Percentiles rank a stretch among this genome's conserved stretches.
phyloP scores from a whole-genome alignment of 2,329 filamentous ascomycete genomes.

The Plenodomus tracheiphilus region DNA sequence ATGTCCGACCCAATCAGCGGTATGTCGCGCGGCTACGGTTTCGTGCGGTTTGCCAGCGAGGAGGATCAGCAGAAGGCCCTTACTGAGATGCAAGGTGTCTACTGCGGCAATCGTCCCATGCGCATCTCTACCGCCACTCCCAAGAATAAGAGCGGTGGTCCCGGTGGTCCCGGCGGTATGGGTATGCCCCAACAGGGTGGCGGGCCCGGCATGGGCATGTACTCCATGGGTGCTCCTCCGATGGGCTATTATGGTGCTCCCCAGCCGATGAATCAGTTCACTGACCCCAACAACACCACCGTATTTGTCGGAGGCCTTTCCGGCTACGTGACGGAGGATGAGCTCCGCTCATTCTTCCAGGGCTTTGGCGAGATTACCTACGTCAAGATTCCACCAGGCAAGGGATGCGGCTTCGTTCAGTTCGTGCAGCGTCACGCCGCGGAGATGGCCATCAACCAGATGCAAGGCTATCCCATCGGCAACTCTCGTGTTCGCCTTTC shows the following conservation, averaged over 20 bases:
- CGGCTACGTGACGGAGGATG: slow-evolving; percentile 97
- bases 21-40: slow-evolving; percentile 96
- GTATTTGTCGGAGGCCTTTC: slow-evolving; percentile 97
- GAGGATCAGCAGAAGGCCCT: slow-evolving; percentile 94
- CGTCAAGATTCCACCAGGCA: slow-evolving; percentile 98
- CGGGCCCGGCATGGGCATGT: slow-evolving; percentile 60
- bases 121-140: slow-evolving; percentile 96
- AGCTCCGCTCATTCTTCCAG: slow-evolving; percentile 99
- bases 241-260: slow-evolving; percentile 67
- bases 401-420: slow-evolving; percentile 98
- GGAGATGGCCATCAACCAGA: slow-evolving; percentile 99
- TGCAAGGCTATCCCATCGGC: slow-evolving; percentile 99
- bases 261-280: slow-evolving; percentile 98
- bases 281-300: slow-evolving; percentile 98
- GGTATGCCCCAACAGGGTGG: slow-evolving; percentile 51
- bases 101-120: slow-evolving; percentile 98
- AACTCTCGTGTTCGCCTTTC: slow-evolving; percentile 97
- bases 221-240: slow-evolving; percentile 70
- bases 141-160: slow-evolving; percentile 76
- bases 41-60: slow-evolving; percentile 96
- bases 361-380: slow-evolving; percentile 99
- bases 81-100: slow-evolving; percentile 98
- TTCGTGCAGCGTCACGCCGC: slow-evolving; percentile 98
- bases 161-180: slow-evolving; percentile 57
- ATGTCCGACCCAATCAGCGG: slow-evolving; percentile 99